A percentile compares a stretch with the other conserved stretches of the same genome.
Conservation (phyloP, 2,329 filamentous ascomycete genomes). For the Fusarium beomiforme region DNA sequence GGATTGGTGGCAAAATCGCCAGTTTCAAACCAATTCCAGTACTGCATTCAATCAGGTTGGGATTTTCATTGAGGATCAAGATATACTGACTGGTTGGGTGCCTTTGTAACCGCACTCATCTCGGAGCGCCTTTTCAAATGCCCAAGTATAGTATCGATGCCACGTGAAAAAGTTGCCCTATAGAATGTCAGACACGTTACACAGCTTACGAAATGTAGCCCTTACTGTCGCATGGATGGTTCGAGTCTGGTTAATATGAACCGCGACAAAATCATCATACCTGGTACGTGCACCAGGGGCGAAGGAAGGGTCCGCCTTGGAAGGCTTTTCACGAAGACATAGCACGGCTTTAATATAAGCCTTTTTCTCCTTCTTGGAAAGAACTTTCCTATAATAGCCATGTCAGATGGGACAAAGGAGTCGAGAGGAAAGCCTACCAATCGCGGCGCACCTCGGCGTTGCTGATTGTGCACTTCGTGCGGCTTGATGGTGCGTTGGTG, state of each 20-base stretch:
- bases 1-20: background rate
- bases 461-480: background rate
- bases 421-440: background rate
- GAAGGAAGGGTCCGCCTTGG: background rate
- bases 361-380: constrained; percentile 1
- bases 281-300: constrained; percentile 1
- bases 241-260: constrained; percentile 12
- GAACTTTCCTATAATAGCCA: background rate
- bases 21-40: constrained; percentile 17
- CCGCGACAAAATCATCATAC: constrained; percentile 18
- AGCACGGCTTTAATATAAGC: background rate
- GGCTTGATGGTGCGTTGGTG: accelerated
- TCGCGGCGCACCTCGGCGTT: background rate
- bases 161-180: constrained; percentile 7
- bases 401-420: accelerated
- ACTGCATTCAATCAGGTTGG: background rate
- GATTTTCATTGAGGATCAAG: too few relatives aligned
- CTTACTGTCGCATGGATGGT: constrained; percentile 3
- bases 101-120: constrained; percentile 16
- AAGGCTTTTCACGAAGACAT: background rate
- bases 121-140: background rate
- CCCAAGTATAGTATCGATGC: constrained; percentile 17
- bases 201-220: accelerated
- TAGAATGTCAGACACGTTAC: accelerated
- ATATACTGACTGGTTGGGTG: background rate